Evolutionary conservation across 2,329 filamentous ascomycete genomes (phyloP).

Genomic region (Colletotrichum tofieldiae): DNA sequence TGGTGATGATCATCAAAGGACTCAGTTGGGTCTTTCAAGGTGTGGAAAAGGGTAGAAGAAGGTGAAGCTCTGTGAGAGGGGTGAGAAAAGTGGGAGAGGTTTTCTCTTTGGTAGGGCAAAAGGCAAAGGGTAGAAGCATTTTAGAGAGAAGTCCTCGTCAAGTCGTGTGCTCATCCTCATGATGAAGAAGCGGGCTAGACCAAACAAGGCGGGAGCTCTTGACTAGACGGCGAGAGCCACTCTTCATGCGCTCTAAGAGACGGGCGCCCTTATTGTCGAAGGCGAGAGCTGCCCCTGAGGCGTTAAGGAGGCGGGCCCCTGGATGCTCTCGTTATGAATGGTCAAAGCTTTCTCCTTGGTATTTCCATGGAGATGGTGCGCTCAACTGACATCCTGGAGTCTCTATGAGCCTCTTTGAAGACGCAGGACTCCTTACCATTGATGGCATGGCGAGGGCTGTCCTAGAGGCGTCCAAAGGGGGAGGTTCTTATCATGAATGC

Average conservation of each 20-base stretch:
- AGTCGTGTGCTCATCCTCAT: background rate
- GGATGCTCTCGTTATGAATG: background rate
- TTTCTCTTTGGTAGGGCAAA: constrained; percentile 4
- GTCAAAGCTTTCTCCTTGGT: background rate
- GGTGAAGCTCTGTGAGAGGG: background rate
- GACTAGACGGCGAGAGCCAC: constrained; percentile 5
- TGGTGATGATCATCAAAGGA: constrained; percentile 5
- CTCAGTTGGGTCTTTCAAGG: background rate
- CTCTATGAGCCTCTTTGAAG: background rate
- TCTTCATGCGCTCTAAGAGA: background rate
- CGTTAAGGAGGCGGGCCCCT: background rate
- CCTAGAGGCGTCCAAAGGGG: too few species aligned
- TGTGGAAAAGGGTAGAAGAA: background rate
- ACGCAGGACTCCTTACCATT: background rate
- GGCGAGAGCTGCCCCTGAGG: background rate
- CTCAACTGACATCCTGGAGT: background rate
- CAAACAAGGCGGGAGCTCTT: constrained; percentile 9
- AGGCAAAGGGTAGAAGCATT: background rate
- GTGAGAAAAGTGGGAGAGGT: background rate
- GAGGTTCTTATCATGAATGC: background rate
- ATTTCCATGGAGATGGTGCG: background rate
- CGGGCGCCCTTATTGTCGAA: background rate
- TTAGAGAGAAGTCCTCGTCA: background rate
- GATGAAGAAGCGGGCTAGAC: background rate
- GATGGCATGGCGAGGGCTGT: background rate